These are phyloP conservation scores for Trichoderma breve DNA, from an alignment of 2,329 filamentous ascomycete species.

Conservation along the genomic window DNA sequence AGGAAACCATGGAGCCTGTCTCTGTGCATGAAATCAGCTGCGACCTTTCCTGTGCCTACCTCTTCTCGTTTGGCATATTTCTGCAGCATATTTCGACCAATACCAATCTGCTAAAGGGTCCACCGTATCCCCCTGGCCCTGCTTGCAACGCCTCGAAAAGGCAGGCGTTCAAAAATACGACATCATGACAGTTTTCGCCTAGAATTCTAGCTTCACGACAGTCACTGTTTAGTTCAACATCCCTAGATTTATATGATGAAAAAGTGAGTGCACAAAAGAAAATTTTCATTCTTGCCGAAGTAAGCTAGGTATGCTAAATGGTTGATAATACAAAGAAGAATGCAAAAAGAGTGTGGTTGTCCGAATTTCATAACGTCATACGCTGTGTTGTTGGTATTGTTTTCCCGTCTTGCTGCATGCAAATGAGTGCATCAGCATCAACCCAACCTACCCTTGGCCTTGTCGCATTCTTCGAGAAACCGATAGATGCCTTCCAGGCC, in stretches of 20 bases:
- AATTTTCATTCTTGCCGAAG: slow-evolving; percentile 10
- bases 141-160: background rate
- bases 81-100: slow-evolving; percentile 35
- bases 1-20: slow-evolving; percentile 12
- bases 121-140: slow-evolving; percentile 8
- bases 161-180: background rate
- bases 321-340: slow-evolving; percentile 14
- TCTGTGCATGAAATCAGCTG: slow-evolving; percentile 26
- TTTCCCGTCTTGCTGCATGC: background rate
- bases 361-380: background rate
- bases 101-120: slow-evolving; percentile 27
- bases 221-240: background rate
- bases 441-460: slow-evolving; percentile 36
- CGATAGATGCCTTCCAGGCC: slow-evolving; percentile 57
- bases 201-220: background rate
- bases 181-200: background rate
- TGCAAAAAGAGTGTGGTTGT: slow-evolving; percentile 19
- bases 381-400: slow-evolving; percentile 14
- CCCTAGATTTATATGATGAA: background rate
- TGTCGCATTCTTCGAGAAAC: slow-evolving; percentile 59
- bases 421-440: slow-evolving; percentile 20
- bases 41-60: slow-evolving; percentile 33
- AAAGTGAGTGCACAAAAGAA: slow-evolving; percentile 6
- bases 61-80: slow-evolving; percentile 38
- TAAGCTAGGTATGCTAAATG: slow-evolving; percentile 14